Evolutionary conservation across 441 rosid genomes (phyloP).

Genomic region (Populus hybrid): DNA sequence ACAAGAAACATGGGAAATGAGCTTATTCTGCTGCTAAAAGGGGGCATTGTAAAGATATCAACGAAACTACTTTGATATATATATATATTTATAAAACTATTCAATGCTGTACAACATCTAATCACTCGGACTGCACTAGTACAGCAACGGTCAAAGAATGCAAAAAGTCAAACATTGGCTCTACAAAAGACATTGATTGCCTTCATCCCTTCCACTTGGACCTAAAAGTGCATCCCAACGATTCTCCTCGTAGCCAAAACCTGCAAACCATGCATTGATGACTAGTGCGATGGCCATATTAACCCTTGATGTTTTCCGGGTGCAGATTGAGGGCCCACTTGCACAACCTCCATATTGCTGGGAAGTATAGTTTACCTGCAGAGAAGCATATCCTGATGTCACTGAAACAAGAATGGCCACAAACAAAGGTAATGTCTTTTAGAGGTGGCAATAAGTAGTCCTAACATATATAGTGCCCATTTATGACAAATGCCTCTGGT

Average conservation of each 20-base stretch:
- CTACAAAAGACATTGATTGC: conserved; percentile 28
- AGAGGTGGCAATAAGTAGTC: not conserved
- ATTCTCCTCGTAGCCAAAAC: conserved; percentile 1
- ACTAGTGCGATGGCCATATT: not conserved
- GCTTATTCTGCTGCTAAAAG: conserved; percentile 1
- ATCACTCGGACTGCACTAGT: conserved; percentile 12
- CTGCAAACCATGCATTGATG: not conserved
- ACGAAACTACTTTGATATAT: conserved; percentile 3
- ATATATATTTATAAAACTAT: conserved; percentile 7
- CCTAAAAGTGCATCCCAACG: conserved; percentile 4
- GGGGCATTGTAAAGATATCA: conserved; percentile 13
- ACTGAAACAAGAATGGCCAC: not conserved
- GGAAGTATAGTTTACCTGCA: not conserved
- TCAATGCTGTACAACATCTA: conserved; percentile 26
- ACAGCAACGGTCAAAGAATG: conserved; percentile 19
- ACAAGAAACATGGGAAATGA: conserved; percentile 11
- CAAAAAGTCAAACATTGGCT: conserved; percentile 17
- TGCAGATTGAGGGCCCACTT: not conserved
- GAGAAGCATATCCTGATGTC: not conserved
- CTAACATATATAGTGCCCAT: not conserved
- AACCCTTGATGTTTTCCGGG: not conserved
- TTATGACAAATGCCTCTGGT: not conserved
- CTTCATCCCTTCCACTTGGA: conserved; percentile 4
- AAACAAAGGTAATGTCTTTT: not conserved
- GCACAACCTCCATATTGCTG: not conserved